Evolutionary conservation across 352 stramenopile species (phyloP), one percentile per base, ranked within the genome.

Genomic region (Phytopythium kandeliae): DNA sequence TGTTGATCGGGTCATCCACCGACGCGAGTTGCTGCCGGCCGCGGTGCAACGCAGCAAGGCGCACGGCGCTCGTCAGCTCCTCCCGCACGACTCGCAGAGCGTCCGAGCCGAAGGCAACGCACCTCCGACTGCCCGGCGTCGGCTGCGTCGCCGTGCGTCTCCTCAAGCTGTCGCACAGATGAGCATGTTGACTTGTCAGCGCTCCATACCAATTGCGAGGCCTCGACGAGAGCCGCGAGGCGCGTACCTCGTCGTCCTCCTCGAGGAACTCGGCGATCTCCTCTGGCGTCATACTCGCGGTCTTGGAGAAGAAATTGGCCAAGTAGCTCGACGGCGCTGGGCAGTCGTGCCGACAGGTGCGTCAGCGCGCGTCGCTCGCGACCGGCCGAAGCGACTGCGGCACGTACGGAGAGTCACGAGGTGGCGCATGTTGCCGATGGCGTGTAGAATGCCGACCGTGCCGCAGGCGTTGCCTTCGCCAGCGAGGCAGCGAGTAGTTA

Each of bases 391-490:
- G n/a, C 11, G 37, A 7, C 4, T 9, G 30, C 15, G 33, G 19
- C 28, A 70, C 71, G 25, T 52, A 95, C 84, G 58, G 24, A 90
- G 68, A 17, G 74, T 51, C 12, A 92, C 62, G n/a, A 75, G 62
- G 17, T 92, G 65, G 21, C 82, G 75, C 65, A 83, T 87, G 71
- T 98, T 99, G 25, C 89, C 83, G 26, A 98, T 70, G 15, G 92
- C 85, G 74, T 99, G 95, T 30, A 98, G 69, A 24, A 99, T 78
- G 22, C 91, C 96, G 64, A 99, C 86, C 1, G 96, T 99, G 19
- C 96, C 96, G 55, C 96, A 99, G 9, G 96, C 95, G 69, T 99
- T 99, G 26, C 92, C 72, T 83, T n/a, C n/a, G n/a, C n/a, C n/a
- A n/a, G n/a, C n/a, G n/a, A n/a, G n/a, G n/a, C n/a, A n/a, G n/a